Evolutionary conservation across 257 asterid species (phyloP), one percentile per base, ranked within the genome.

Genomic region (Craterostigma plantagineum): DNA sequence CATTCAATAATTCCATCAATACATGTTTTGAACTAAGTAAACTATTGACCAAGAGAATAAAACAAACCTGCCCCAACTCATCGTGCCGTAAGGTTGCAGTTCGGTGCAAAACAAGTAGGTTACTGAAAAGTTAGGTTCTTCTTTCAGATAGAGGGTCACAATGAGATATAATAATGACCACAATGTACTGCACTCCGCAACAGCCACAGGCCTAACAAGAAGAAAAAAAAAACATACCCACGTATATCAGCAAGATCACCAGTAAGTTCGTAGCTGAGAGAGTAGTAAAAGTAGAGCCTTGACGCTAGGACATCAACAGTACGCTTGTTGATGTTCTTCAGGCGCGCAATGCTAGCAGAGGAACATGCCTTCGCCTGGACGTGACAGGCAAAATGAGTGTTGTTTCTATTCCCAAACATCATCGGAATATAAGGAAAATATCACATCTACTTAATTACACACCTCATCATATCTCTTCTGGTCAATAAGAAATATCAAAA

Each of bases 21-120:
- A 23, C 30, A 23, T 6, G 30, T 23, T 23, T 23, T 2, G 4
- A 23, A 23, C 30, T 23, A 2, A 2, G 6, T 2, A 23, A 23
- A 6, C 30, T 23, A 23, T 23, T 23, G 30, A 23, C 6, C 30
- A 6, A 23, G 30, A 2, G 30, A 23, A 23, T 23, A 23, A 8
- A 43, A 69, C 83, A 50, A 51, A 85, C 96, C 96, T 85, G 96
- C 43, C 96, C 94, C 76, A 85, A 61, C 63, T 81, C 92, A 62
- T 85, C 96, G 63, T 64, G 94, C 36, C 92, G 92, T 63, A 80
- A 65, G 38, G 94, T 85, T 38, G 96, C 92, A 48, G 81, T 75
- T 49, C 91, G 92, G 47, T 85, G 96, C 74, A 85, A 70, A 38
- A 79, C 73, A 69, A 77, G 94, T 51, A 85, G 78, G 35, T 65